Conservation (phyloP, 2,329 filamentous ascomycete species). For the Aspergillus awamori region DNA sequence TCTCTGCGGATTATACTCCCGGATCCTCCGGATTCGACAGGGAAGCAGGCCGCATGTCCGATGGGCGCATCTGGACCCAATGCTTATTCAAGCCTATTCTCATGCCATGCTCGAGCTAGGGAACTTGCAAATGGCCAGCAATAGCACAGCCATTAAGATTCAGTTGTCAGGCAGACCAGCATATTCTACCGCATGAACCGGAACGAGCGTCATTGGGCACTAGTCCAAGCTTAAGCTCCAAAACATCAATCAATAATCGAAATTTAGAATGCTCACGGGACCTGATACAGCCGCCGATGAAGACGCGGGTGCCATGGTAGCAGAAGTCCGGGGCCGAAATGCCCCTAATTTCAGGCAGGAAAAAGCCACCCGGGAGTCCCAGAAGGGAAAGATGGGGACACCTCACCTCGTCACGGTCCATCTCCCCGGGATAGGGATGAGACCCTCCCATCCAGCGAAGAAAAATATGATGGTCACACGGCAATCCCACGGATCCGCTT, state of each 20-base stretch:
- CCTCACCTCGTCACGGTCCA: not conserved
- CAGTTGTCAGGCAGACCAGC: not conserved
- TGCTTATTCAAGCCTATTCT: constrained; percentile 1
- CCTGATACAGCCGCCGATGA: not conserved
- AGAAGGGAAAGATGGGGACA: constrained; percentile 1
- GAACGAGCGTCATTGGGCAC: not conserved
- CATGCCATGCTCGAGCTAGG: not conserved
- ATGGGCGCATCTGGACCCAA: not conserved
- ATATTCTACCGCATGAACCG: not conserved
- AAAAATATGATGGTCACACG: constrained; percentile 21
- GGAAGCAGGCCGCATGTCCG: not conserved
- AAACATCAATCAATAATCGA: constrained; percentile 1
- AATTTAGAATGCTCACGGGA: constrained; percentile 1
- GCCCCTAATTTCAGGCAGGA: not conserved
- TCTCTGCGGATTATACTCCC: not conserved
- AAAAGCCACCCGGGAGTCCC: not conserved
- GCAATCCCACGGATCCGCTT: constrained; percentile 10
- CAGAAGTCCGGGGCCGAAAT: not conserved
- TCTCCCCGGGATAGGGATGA: constrained; percentile 11
- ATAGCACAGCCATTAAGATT: not conserved
- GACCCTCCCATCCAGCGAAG: not conserved
- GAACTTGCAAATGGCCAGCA: not conserved
- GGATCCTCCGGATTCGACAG: not conserved
- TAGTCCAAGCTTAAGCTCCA: not conserved
- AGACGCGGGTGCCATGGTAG: not conserved